Conservation (phyloP, 805 yeast genomes). For the Myxozyma neglecta region DNA sequence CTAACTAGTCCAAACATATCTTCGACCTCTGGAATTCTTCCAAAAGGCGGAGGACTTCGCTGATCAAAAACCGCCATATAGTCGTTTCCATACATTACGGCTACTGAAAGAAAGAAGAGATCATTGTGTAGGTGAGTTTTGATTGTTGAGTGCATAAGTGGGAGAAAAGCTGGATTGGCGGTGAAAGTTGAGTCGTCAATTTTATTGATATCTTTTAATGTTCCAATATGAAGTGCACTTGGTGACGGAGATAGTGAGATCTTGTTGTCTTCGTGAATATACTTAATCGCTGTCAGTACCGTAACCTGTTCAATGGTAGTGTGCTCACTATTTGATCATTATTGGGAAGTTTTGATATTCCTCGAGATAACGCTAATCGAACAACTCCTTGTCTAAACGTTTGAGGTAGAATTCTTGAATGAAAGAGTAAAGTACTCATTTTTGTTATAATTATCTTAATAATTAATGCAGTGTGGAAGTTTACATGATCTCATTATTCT, state of each 20-base stretch:
- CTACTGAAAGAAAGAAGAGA: slow-evolving; percentile 36
- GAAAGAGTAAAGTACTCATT: neutral
- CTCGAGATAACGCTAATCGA: neutral
- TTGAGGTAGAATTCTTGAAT: neutral
- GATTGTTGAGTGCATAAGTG: slow-evolving; percentile 28
- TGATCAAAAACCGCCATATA: slow-evolving; percentile 72
- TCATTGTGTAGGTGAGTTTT: slow-evolving; percentile 36
- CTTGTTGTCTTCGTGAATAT: neutral
- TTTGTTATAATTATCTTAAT: neutral
- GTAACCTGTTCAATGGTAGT: neutral
- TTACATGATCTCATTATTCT: neutral
- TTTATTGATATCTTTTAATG: neutral
- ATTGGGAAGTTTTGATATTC: neutral
- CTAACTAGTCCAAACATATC: slow-evolving; percentile 69
- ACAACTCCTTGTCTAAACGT: neutral
- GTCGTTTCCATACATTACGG: slow-evolving; percentile 42
- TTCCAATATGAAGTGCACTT: slow-evolving; percentile 18
- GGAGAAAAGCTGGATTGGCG: slow-evolving; percentile 17
- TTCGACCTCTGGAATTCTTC: slow-evolving; percentile 68
- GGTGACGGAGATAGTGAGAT: slow-evolving; percentile 18
- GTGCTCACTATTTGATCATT: slow-evolving; percentile 8
- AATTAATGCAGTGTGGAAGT: neutral
- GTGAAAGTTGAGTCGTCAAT: slow-evolving; percentile 11
- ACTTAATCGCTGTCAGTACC: neutral
- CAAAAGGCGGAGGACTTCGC: slow-evolving; percentile 61